Evolutionary conservation across 1,139 yeast genomes (phyloP).

Genomic region (Geotrichum siamense): DNA sequence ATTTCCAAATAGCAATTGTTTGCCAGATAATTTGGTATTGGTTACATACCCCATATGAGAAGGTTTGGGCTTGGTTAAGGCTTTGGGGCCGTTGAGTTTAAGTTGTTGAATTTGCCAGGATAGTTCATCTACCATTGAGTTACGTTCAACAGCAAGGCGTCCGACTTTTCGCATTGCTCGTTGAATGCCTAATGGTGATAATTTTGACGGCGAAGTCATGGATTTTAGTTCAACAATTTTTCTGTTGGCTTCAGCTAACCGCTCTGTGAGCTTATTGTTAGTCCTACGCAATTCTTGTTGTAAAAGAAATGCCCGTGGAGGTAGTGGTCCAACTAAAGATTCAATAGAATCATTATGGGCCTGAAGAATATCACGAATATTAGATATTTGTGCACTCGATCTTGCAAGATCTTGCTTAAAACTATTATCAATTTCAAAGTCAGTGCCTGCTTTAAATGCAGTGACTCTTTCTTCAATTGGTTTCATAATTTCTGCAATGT

Average conservation of each 20-base stretch:
- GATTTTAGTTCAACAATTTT: constrained; percentile 4
- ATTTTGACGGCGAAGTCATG: constrained; percentile 3
- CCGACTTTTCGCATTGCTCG: constrained; percentile 10
- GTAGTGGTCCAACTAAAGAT: constrained; percentile 22
- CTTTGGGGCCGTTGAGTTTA: constrained; percentile 9
- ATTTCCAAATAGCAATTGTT: too few species aligned
- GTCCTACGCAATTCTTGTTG: constrained; percentile 22
- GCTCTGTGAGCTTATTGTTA: constrained; percentile 19
- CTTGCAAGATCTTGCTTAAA: not conserved
- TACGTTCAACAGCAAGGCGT: constrained; percentile 2
- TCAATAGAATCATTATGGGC: constrained; percentile 21
- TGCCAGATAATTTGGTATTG: too few species aligned
- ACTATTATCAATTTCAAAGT: constrained; percentile 12
- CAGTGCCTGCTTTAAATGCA: constrained; percentile 8
- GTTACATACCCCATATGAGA: too few species aligned
- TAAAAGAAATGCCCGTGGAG: constrained; percentile 26
- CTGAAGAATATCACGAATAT: constrained; percentile 19
- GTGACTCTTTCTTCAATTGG: constrained; percentile 15
- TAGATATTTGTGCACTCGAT: not conserved
- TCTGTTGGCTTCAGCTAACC: constrained; percentile 17
- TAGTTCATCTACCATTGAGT: constrained; percentile 6
- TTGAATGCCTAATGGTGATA: constrained; percentile 10
- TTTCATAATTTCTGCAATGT: constrained; percentile 20
- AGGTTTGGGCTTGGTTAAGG: too few species aligned
- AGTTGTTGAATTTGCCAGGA: constrained; percentile 3